Conservation (phyloP, 495 filamentous ascomycete genomes). For the Aspergillus indologenus region DNA sequence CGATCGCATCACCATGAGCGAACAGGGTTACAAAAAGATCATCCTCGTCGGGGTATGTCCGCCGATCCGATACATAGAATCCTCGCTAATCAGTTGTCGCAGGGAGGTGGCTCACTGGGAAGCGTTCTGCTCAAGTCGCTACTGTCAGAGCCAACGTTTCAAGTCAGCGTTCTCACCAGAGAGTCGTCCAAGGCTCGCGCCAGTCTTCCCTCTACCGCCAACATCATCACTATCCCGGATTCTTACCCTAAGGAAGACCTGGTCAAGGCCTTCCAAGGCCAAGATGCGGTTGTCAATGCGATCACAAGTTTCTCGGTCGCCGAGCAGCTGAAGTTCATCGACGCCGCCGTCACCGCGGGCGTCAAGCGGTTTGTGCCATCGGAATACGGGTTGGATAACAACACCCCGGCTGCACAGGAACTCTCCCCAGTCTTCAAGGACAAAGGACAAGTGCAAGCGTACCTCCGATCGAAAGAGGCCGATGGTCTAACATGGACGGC, state of each 20-base stretch:
- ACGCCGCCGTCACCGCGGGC: slow-evolving; percentile 6
- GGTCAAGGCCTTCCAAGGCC: slow-evolving; percentile 18
- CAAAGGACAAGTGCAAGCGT: slow-evolving; percentile 11
- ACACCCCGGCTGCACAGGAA: background rate
- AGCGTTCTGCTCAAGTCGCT: slow-evolving; percentile 9
- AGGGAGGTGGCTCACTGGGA: slow-evolving; percentile 11
- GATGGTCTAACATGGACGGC: slow-evolving; percentile 13
- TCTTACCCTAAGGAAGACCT: slow-evolving; percentile 8
- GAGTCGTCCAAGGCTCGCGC: slow-evolving; percentile 8
- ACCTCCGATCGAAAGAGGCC: slow-evolving; percentile 8
- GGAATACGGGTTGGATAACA: slow-evolving; percentile 15
- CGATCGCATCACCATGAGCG: background rate
- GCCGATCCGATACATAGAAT: background rate
- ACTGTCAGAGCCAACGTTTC: slow-evolving; percentile 9
- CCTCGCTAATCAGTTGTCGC: background rate
- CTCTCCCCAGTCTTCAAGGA: slow-evolving; percentile 6
- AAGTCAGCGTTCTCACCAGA: slow-evolving; percentile 1
- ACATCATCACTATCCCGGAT: slow-evolving; percentile 1
- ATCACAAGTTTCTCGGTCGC: slow-evolving; percentile 16
- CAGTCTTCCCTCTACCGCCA: slow-evolving; percentile 2
- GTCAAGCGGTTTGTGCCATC: slow-evolving; percentile 15
- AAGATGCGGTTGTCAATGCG: slow-evolving; percentile 20
- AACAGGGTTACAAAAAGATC: slow-evolving; percentile 7
- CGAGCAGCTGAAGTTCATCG: slow-evolving; percentile 9
- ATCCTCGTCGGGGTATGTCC: slow-evolving; percentile 7